Evolutionary conservation across 2,329 filamentous ascomycete species (phyloP).

Genomic region (Fonsecaea multimorphosa): DNA sequence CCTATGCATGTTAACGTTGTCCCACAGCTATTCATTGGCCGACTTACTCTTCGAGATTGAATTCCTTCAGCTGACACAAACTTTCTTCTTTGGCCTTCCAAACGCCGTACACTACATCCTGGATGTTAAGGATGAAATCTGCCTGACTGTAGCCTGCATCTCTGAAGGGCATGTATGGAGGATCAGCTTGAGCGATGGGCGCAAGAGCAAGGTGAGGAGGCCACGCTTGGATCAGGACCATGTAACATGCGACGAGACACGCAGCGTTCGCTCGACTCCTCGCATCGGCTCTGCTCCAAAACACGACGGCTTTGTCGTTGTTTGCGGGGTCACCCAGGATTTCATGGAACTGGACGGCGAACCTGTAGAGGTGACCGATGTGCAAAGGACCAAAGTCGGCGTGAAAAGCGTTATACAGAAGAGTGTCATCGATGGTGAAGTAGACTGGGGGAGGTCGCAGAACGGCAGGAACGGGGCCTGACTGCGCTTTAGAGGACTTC

Average conservation of each 20-base stretch:
- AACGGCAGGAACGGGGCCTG: conserved; percentile 60
- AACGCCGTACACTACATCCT: conserved; percentile 97
- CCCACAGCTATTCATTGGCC: neutral
- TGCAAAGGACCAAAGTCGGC: conserved; percentile 97
- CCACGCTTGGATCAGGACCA: conserved; percentile 98
- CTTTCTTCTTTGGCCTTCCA: conserved; percentile 98
- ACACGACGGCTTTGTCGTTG: conserved; percentile 87
- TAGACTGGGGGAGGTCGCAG: conserved; percentile 75
- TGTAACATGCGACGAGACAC: conserved; percentile 94
- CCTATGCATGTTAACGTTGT: conserved; percentile 44
- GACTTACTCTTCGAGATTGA: conserved; percentile 84
- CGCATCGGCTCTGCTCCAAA: conserved; percentile 92
- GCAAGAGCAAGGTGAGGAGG: conserved; percentile 93
- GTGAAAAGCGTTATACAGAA: conserved; percentile 98
- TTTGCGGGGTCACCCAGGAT: conserved; percentile 91
- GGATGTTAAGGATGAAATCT: conserved; percentile 92
- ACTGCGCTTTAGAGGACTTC: conserved; percentile 70
- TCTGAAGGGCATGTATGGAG: conserved; percentile 97
- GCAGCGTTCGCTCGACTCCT: conserved; percentile 89
- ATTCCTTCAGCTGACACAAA: conserved; percentile 88
- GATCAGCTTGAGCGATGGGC: conserved; percentile 94
- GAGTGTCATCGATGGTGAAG: conserved; percentile 89
- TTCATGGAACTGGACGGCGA: conserved; percentile 94
- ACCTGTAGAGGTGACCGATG: conserved; percentile 95
- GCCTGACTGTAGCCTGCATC: conserved; percentile 98